Percentiles rank a stretch among this genome's conserved stretches.
These are phyloP conservation scores for Phytophthora boehmeriae DNA, from an alignment of 352 stramenopile species.

Conservation along the genomic window DNA sequence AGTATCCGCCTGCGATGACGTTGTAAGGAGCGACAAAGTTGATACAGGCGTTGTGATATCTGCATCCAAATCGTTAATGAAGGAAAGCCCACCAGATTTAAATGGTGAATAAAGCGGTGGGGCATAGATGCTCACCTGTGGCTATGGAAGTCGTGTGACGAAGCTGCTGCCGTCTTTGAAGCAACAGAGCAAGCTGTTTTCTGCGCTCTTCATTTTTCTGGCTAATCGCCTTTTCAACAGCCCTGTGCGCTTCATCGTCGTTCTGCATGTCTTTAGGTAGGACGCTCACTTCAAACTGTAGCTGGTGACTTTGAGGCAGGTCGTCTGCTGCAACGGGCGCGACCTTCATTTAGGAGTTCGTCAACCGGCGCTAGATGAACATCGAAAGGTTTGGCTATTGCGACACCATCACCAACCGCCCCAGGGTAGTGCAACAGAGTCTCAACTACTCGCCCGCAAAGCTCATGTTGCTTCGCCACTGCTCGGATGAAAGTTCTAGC, in stretches of 20 bases:
- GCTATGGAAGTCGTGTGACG: constrained; percentile 17
- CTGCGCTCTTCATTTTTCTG: constrained; percentile 44
- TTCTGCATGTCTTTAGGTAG: constrained; percentile 55
- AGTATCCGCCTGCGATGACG: background rate
- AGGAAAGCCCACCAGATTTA: background rate
- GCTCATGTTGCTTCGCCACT: constrained; percentile 41
- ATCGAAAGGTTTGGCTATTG: constrained; percentile 40
- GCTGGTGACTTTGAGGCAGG: constrained; percentile 19
- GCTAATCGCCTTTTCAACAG: constrained; percentile 22
- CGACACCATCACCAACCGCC: constrained; percentile 42
- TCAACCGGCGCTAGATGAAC: constrained; percentile 40
- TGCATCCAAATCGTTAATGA: constrained; percentile 6
- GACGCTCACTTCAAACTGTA: constrained; percentile 17
- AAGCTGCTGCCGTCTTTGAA: constrained; percentile 47
- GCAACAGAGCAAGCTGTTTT: constrained; percentile 46
- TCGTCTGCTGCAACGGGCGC: constrained; percentile 17
- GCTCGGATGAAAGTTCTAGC: constrained; percentile 62
- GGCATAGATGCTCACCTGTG: constrained; percentile 16
- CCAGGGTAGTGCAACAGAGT: constrained; percentile 44
- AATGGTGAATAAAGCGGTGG: background rate
- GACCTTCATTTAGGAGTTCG: constrained; percentile 47
- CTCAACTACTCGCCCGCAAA: constrained; percentile 50
- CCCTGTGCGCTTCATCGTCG: constrained; percentile 26
- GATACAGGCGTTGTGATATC: constrained; percentile 1
- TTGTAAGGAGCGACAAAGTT: background rate